These are phyloP conservation scores for Scytalidium lignicola DNA, from an alignment of 2,329 filamentous ascomycete genomes.

Conservation along the genomic window DNA sequence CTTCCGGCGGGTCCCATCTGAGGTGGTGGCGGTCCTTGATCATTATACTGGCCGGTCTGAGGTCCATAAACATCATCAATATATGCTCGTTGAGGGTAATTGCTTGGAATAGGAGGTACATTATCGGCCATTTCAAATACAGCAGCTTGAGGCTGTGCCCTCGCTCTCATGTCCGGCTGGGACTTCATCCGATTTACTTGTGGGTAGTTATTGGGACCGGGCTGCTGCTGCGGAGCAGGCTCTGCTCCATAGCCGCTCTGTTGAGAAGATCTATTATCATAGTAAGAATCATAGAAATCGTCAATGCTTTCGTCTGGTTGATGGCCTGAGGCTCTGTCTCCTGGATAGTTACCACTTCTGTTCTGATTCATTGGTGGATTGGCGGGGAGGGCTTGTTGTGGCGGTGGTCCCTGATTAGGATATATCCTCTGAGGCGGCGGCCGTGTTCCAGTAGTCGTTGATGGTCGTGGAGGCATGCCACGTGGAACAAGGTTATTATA, in stretches of 20 bases:
- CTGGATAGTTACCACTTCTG: conserved; percentile 5
- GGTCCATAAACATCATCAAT: conserved; percentile 20
- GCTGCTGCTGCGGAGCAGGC: conserved; percentile 34
- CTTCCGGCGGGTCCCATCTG: conserved; percentile 9
- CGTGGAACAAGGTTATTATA: conserved; percentile 41
- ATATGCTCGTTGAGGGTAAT: conserved; percentile 24
- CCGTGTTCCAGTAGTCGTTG: conserved; percentile 48
- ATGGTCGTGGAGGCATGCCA: conserved; percentile 46
- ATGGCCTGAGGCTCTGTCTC: conserved; percentile 33
- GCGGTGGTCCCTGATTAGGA: conserved; percentile 34
- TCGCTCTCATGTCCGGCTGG: conserved; percentile 55
- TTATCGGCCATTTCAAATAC: conserved; percentile 71
- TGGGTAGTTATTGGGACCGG: conserved; percentile 11
- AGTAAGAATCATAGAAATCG: conserved; percentile 52
- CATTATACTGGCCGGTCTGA: conserved; percentile 16
- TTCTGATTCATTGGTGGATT: conserved; percentile 8
- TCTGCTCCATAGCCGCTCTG: conserved; percentile 25
- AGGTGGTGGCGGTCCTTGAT: conserved; percentile 6
- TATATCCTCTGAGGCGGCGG: conserved; percentile 50
- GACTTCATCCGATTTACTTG: conserved; percentile 55
- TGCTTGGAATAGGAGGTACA: conserved; percentile 46
- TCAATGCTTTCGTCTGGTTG: conserved; percentile 35
- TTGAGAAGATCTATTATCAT: conserved; percentile 31
- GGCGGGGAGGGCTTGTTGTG: conserved; percentile 8
- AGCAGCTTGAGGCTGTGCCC: conserved; percentile 53